phyloP scores from a whole-genome alignment of 352 stramenopile species.

The Phytophthora cactorum region DNA sequence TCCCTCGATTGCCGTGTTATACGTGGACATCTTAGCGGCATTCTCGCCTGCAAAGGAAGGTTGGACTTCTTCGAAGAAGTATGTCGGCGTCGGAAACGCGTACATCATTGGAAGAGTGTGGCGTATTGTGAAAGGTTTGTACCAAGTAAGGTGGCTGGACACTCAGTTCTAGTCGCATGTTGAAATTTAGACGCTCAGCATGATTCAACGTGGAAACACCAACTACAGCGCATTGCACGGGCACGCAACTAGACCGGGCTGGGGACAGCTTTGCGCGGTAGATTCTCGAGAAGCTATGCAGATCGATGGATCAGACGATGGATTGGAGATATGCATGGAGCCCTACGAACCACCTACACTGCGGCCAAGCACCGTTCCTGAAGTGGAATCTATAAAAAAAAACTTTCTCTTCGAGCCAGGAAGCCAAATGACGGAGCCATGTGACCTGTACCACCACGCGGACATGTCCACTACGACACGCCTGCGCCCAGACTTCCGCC shows the following conservation, averaged over 20 bases:
- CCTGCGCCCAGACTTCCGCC: too few species aligned
- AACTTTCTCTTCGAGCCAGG: too few species aligned
- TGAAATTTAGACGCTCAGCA: too few species aligned
- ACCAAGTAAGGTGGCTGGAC: constrained; percentile 18
- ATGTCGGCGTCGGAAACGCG: constrained; percentile 7
- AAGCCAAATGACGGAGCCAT: too few species aligned
- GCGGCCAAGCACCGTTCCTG: too few species aligned
- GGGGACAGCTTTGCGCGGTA: background rate
- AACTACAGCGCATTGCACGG: constrained; percentile 13
- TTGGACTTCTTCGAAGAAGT: constrained; percentile 12
- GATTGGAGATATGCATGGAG: too few species aligned
- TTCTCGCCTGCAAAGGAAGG: constrained; percentile 10
- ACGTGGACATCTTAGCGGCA: constrained; percentile 8
- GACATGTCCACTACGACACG: too few species aligned
- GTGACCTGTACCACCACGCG: too few species aligned
- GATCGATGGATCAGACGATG: too few species aligned
- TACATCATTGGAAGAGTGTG: constrained; percentile 14
- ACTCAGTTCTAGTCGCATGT: constrained; percentile 11
- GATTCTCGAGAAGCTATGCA: too few species aligned
- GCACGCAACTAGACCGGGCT: background rate
- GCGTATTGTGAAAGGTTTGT: constrained; percentile 12
- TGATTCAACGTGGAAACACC: constrained; percentile 4
- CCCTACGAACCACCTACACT: too few species aligned
- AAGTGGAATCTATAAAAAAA: too few species aligned
- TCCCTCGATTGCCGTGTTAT: background rate